Evolutionary conservation across 1,284 basidiomycete species (phyloP), one percentile per base, ranked within the genome.

Genomic region (Cutaneotrichosporon sp.): DNA sequence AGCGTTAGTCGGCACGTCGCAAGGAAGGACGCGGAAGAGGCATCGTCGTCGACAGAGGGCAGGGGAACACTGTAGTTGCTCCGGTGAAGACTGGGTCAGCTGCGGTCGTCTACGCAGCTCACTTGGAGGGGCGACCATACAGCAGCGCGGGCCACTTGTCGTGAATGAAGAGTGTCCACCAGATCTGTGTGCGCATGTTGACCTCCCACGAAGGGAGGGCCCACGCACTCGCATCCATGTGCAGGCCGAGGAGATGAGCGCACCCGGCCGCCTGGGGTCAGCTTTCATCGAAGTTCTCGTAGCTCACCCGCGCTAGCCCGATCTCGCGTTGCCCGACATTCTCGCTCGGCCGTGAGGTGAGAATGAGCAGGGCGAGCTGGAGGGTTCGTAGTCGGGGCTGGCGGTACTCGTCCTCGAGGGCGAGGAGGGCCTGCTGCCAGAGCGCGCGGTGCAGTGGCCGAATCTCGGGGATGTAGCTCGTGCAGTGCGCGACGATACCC

Each of bases 121-220:
- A 71, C 71, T 71, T 69, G 58, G 69, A 70, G 1, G 76, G 76
- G 4, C 76, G 60, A 0, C 76, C 76, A 47, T 69, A 69, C 3
- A 75, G 45, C 0, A 72, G 63, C 0, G 71, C 64, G 3, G 70
- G 50, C 70, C 70, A 72, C 65, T 76, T 75, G 66, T 79, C 78
- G 31, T 76, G 72, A 16, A 73, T 62, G 20, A 70, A 31, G 1
- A 79, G 58, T 3, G 68, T 67, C 76, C 78, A 80, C 72, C 73
- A 79, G 2, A 80, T 59, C 9, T 77, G 62, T 42, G 67, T 75
- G 16, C 78, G 67, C 3, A 77, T 45, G 16, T 60, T 67, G 3
- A 68, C 57, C 60, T 80, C 78, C 78, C 78, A 80, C 18, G 52
- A 36, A 0, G 78, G 78, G 24, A 80, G 56, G 5, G 64, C 64